A percentile compares a stretch with the other conserved stretches of the same genome.
Evolutionary conservation across 176 grass and related monocot species (phyloP).

Genomic region (Pontederia paniculata): DNA sequence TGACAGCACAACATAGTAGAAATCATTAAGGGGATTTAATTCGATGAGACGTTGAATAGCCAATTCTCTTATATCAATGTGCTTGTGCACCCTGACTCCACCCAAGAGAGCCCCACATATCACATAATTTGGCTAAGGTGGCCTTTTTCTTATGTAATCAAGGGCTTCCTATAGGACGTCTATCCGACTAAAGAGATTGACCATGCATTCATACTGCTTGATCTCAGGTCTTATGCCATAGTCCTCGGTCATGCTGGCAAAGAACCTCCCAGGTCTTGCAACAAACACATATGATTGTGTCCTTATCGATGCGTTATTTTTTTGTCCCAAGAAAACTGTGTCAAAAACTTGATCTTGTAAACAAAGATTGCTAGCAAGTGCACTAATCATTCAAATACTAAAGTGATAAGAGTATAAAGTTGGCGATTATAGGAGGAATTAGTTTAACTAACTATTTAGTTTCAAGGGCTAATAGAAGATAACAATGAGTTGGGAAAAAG

Average conservation of each 20-base stretch:
- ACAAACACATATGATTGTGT: constrained; percentile 26
- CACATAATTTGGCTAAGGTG: constrained; percentile 19
- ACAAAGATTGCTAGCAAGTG: no score
- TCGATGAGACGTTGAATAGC: constrained; percentile 10
- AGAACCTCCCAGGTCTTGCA: constrained; percentile 22
- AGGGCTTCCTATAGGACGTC: constrained; percentile 21
- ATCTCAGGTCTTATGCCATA: constrained; percentile 23
- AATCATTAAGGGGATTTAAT: constrained; percentile 25
- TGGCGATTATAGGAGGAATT: no score
- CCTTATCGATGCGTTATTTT: no score
- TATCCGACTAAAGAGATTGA: constrained; percentile 27
- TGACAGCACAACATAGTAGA: constrained; percentile 26
- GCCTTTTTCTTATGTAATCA: constrained; percentile 27
- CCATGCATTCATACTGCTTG: constrained; percentile 38
- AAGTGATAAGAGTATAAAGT: no score
- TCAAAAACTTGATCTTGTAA: no score
- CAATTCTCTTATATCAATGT: constrained; percentile 24
- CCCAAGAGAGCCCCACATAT: constrained; percentile 26
- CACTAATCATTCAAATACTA: no score
- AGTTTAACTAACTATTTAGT: no score
- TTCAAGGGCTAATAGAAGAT: no score
- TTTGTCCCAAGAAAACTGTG: no score
- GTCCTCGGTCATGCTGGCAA: constrained; percentile 22
- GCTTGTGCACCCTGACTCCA: constrained; percentile 18
- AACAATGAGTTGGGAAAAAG: no score